Conservation (phyloP, 2,329 filamentous ascomycete genomes). For the Dryadomyces sulphureus region DNA sequence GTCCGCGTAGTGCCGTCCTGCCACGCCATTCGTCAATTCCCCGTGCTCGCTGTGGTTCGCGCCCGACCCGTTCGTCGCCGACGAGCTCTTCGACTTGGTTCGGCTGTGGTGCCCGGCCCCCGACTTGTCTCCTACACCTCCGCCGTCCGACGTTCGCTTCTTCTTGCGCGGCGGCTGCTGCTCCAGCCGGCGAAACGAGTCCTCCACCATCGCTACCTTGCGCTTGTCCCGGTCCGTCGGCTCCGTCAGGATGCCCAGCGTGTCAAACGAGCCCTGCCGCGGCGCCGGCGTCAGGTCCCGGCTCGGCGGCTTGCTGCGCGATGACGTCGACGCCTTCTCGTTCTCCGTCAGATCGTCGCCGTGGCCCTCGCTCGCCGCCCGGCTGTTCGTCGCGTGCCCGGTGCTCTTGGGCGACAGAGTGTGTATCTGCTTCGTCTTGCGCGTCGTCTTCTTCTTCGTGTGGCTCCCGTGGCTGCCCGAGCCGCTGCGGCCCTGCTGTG, state of each 20-base stretch:
- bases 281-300: conserved; percentile 46
- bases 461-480: not conserved
- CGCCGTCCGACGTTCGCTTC: conserved; percentile 45
- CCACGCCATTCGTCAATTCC: conserved; percentile 18
- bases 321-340: conserved; percentile 35
- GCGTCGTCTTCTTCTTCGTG: conserved; percentile 31
- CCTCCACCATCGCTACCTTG: conserved; percentile 51
- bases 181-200: conserved; percentile 47
- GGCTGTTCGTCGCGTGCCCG: conserved; percentile 46
- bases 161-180: conserved; percentile 44
- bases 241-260: conserved; percentile 45
- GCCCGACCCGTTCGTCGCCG: not conserved
- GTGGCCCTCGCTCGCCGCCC: conserved; percentile 47
- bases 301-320: conserved; percentile 50
- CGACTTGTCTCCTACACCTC: conserved; percentile 9
- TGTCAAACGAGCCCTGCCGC: conserved; percentile 45
- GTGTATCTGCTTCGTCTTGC: conserved; percentile 39
- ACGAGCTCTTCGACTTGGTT: conserved; percentile 14
- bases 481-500: conserved; percentile 16
- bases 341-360: conserved; percentile 38
- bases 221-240: conserved; percentile 52
- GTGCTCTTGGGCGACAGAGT: conserved; percentile 48
- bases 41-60: conserved; percentile 8
- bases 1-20: conserved; percentile 32
- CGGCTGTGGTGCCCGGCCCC: conserved; percentile 12